phyloP scores from a whole-genome alignment of 441 rosid genomes.

The Cnidoscolus chayamansa region DNA sequence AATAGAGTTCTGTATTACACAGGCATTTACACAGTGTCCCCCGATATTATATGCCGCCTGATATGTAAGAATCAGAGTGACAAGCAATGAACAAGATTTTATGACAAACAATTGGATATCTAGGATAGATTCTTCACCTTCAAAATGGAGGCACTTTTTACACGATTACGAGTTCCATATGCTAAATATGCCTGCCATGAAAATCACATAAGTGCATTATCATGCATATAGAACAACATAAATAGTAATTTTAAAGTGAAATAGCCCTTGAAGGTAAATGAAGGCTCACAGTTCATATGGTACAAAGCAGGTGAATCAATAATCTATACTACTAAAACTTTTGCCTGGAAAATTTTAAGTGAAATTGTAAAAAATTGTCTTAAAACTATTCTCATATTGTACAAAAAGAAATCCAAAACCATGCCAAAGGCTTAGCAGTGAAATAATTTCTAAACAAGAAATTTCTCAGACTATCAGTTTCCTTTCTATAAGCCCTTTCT shows the following conservation, averaged over 20 bases:
- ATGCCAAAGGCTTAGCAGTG: neutral
- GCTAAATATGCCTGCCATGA: conserved; percentile 73
- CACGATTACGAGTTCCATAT: conserved; percentile 50
- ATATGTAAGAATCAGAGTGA: conserved; percentile 16
- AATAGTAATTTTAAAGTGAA: neutral
- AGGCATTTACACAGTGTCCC: conserved; percentile 61
- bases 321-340: neutral
- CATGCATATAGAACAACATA: neutral
- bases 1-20: conserved; percentile 56
- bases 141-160: conserved; percentile 42
- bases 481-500: neutral
- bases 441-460: neutral
- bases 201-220: conserved; percentile 15
- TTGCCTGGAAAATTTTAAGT: neutral
- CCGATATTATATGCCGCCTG: conserved; percentile 67
- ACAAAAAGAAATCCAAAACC: neutral
- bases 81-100: neutral
- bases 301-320: neutral
- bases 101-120: neutral
- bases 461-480: neutral
- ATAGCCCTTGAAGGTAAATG: neutral
- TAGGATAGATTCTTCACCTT: conserved; percentile 42
- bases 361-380: neutral
- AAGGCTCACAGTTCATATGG: neutral
- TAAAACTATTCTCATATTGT: neutral